Percentiles rank a stretch among this genome's conserved stretches.
Conservation (phyloP, 768 basidiomycete genomes). For the Tulasnella sp. region DNA sequence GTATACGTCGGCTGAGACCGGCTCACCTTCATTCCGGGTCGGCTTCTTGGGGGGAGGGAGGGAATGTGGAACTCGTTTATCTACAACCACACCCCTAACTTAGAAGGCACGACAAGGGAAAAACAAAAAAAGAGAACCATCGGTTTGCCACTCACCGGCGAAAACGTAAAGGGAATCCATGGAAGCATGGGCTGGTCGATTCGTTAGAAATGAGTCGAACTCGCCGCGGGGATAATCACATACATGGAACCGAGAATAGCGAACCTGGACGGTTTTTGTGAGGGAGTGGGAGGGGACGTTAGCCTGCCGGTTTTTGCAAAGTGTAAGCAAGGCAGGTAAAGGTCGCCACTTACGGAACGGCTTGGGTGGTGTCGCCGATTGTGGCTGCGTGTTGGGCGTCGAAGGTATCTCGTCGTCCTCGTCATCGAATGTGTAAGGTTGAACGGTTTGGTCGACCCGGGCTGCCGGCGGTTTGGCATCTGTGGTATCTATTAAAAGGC, state of each 20-base stretch:
- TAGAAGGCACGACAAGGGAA: not conserved
- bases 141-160: not conserved
- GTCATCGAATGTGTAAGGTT: not conserved
- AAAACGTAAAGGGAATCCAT: not conserved
- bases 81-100: not conserved
- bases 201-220: too few relatives aligned
- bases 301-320: too few relatives aligned
- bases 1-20: not conserved
- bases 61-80: not conserved
- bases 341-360: not conserved
- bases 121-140: too few relatives aligned
- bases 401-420: not conserved
- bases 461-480: not conserved
- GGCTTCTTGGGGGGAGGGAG: not conserved
- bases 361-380: not conserved
- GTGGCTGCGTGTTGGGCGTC: not conserved
- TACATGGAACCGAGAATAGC: not conserved
- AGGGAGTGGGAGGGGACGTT: not conserved
- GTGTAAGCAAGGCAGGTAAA: too few relatives aligned
- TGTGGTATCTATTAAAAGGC: not conserved
- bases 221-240: not conserved
- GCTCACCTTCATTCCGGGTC: not conserved
- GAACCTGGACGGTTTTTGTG: not conserved
- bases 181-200: not conserved
- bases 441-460: not conserved